A percentile compares a stretch with the other conserved stretches of the same genome.
Conservation (phyloP, 1,139 yeast genomes). For the Diutina neorugosa region DNA sequence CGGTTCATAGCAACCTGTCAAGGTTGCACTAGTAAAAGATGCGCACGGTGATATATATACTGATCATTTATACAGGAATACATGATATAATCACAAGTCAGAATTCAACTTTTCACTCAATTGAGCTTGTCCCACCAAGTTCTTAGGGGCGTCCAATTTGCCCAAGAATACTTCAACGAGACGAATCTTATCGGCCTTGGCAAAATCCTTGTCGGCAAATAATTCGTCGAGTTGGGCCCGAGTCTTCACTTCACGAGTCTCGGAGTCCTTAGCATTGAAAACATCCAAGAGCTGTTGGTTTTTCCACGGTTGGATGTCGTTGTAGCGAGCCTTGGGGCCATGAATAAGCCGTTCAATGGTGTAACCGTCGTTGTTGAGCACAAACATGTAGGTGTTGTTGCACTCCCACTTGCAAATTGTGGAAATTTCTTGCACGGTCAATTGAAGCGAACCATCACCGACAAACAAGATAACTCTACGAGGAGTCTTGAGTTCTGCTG, state of each 20-base stretch:
- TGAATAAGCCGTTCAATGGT: constrained; percentile 84
- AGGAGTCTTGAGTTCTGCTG: constrained; percentile 55
- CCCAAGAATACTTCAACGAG: constrained; percentile 71
- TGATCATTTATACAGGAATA: not conserved
- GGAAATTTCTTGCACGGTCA: constrained; percentile 80
- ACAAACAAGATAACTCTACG: constrained; percentile 73
- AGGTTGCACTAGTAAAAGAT: not conserved
- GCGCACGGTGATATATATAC: not conserved
- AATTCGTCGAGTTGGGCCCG: constrained; percentile 57
- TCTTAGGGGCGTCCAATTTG: constrained; percentile 70
- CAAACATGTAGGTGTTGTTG: constrained; percentile 68
- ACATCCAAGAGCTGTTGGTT: constrained; percentile 56
- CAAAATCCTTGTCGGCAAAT: constrained; percentile 42
- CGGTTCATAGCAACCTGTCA: not conserved
- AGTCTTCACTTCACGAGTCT: constrained; percentile 43
- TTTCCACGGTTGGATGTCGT: constrained; percentile 77
- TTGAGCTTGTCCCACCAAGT: constrained; percentile 40
- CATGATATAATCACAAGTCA: constrained; percentile 5
- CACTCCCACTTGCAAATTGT: constrained; percentile 47
- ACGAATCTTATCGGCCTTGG: constrained; percentile 54
- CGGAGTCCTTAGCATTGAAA: constrained; percentile 57
- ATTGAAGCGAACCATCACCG: constrained; percentile 85
- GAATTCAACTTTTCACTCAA: constrained; percentile 60
- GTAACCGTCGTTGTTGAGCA: constrained; percentile 78
- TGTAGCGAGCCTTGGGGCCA: constrained; percentile 65